phyloP scores from a whole-genome alignment of 441 rosid species.

The Croton setiger region DNA sequence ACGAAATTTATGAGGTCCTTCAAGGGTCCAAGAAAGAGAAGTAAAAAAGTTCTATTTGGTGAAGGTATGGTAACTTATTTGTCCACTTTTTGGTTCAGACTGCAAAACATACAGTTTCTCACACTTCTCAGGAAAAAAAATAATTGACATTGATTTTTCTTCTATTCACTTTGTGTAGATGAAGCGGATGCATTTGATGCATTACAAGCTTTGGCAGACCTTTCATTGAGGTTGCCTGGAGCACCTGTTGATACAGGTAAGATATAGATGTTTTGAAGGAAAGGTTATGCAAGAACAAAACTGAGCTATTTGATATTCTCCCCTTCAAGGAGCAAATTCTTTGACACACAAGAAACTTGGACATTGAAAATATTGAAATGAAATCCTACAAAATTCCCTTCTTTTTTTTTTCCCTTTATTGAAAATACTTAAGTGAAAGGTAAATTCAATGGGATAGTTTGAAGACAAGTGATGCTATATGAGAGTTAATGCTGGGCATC shows the following conservation, averaged over 20 bases:
- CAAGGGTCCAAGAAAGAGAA: conserved; percentile 56
- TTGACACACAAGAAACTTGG: neutral
- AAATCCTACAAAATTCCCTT: neutral
- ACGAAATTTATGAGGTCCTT: conserved; percentile 43
- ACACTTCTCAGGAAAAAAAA: neutral
- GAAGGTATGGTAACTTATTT: conserved; percentile 41
- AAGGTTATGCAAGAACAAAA: neutral
- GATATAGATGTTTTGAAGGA: conserved; percentile 26
- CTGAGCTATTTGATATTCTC: neutral
- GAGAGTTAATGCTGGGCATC: too few species aligned
- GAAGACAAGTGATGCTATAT: too few species aligned
- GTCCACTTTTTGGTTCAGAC: neutral
- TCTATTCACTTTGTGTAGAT: conserved; percentile 35
- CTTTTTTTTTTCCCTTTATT: neutral
- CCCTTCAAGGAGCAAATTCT: neutral
- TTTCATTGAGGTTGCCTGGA: conserved; percentile 91
- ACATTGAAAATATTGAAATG: neutral
- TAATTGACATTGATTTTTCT: neutral
- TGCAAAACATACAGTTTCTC: neutral
- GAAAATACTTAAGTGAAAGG: too few species aligned
- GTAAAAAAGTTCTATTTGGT: conserved; percentile 67
- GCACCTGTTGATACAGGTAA: conserved; percentile 74
- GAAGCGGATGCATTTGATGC: conserved; percentile 68
- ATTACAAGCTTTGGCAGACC: conserved; percentile 71
- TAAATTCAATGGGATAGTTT: too few species aligned